phyloP scores from a whole-genome alignment of 257 asterid genomes.

The Cynanchum wilfordii region DNA sequence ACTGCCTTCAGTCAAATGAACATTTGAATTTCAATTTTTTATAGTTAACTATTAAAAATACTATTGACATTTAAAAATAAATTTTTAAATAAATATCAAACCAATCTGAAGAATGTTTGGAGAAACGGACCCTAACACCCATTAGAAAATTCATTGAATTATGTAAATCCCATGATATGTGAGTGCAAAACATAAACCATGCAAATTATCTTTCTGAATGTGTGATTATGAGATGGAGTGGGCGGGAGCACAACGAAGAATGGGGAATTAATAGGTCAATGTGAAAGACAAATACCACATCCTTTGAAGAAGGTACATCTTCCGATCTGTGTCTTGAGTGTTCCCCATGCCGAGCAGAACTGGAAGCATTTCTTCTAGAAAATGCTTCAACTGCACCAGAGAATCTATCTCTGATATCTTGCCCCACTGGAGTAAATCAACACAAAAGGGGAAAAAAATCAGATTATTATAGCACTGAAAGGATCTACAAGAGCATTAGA shows the following conservation, averaged over 20 bases:
- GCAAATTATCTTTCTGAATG: neutral
- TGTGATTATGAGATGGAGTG: neutral
- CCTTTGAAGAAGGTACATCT: conserved; percentile 81
- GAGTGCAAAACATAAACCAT: neutral
- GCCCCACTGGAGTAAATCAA: conserved; percentile 44
- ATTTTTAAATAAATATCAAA: too few species aligned
- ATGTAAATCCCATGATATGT: neutral
- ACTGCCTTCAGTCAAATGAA: neutral
- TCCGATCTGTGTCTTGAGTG: conserved; percentile 60
- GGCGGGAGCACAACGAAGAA: neutral
- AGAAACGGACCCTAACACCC: too few species aligned
- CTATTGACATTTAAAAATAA: too few species aligned
- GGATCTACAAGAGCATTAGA: neutral
- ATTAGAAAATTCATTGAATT: neutral
- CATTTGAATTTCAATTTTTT: too few species aligned
- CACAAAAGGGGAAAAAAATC: conserved; percentile 2
- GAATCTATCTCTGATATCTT: conserved; percentile 71
- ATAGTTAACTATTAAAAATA: too few species aligned
- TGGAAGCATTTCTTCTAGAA: conserved; percentile 55
- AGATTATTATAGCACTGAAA: neutral
- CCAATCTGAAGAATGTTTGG: too few species aligned
- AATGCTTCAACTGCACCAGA: conserved; percentile 88
- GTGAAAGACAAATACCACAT: conserved; percentile 58
- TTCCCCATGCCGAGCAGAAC: conserved; percentile 72
- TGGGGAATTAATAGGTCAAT: neutral